These are phyloP conservation scores for Venustampulla echinocandica DNA, from an alignment of 495 filamentous ascomycete genomes.

Conservation along the genomic window DNA sequence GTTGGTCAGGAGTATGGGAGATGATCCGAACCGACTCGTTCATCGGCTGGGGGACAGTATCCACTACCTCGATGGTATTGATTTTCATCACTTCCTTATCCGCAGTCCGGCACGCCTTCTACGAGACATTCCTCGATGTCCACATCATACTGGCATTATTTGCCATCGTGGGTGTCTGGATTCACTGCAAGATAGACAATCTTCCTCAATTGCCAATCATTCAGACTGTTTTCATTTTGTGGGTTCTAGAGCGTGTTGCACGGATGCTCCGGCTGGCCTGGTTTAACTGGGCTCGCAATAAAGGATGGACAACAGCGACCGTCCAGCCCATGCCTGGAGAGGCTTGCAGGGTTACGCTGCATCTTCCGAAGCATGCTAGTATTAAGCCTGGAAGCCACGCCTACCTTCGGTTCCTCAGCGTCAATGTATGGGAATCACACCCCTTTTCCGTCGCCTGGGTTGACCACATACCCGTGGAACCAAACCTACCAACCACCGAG, in stretches of 20 bases:
- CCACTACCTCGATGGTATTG: constrained; percentile 47
- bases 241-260: constrained; percentile 64
- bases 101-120: constrained; percentile 83
- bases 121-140: constrained; percentile 82
- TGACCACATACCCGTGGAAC: constrained; percentile 31
- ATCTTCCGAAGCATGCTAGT: constrained; percentile 64
- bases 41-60: constrained; percentile 42
- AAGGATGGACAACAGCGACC: constrained; percentile 57
- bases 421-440: constrained; percentile 79
- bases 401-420: constrained; percentile 71
- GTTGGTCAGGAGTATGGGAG: constrained; percentile 50
- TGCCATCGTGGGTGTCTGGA: constrained; percentile 55
- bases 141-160: constrained; percentile 65
- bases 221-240: constrained; percentile 58
- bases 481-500: constrained; percentile 27
- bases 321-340: constrained; percentile 77
- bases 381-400: constrained; percentile 80
- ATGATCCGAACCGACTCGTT: constrained; percentile 45
- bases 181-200: constrained; percentile 57
- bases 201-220: constrained; percentile 59
- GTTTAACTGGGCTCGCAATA: constrained; percentile 52
- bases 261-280: constrained; percentile 62
- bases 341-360: constrained; percentile 71
- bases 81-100: constrained; percentile 58
- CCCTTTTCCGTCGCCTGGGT: constrained; percentile 93